Evolutionary conservation across 208 protist genomes (phyloP).

Genomic region (Leishmania tropica): DNA sequence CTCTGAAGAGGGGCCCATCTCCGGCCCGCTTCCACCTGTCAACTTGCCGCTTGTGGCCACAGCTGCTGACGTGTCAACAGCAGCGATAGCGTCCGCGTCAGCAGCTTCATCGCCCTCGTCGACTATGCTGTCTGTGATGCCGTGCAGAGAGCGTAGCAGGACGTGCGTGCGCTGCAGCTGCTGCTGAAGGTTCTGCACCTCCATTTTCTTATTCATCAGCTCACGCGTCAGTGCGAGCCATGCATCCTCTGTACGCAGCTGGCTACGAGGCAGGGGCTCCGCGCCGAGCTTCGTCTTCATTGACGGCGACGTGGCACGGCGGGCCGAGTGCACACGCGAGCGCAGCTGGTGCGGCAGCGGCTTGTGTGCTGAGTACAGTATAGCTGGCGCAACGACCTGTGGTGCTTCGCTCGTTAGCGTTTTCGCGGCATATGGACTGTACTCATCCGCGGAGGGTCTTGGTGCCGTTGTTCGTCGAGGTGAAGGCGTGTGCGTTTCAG

Average conservation of each 20-base stretch:
- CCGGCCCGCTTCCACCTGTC: background rate
- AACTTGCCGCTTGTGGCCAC: background rate
- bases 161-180: conserved; percentile 42
- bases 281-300: background rate
- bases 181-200: conserved; percentile 41
- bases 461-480: background rate
- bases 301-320: conserved; percentile 1
- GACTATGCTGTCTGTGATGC: conserved; percentile 5
- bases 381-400: background rate
- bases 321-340: conserved; percentile 8
- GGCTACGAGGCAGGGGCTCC: background rate
- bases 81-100: background rate
- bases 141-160: conserved; percentile 28
- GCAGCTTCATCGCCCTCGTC: background rate
- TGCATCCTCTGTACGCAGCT: conserved; percentile 22
- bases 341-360: conserved; percentile 27
- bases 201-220: conserved; percentile 30
- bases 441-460: background rate
- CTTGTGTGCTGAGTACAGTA: background rate
- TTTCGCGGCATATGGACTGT: background rate
- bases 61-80: background rate
- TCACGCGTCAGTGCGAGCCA: conserved; percentile 35
- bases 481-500: background rate
- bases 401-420: background rate
- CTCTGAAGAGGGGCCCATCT: background rate